Evolutionary conservation across 2,329 filamentous ascomycete species (phyloP).

Genomic region (Hysterium pulicare): DNA sequence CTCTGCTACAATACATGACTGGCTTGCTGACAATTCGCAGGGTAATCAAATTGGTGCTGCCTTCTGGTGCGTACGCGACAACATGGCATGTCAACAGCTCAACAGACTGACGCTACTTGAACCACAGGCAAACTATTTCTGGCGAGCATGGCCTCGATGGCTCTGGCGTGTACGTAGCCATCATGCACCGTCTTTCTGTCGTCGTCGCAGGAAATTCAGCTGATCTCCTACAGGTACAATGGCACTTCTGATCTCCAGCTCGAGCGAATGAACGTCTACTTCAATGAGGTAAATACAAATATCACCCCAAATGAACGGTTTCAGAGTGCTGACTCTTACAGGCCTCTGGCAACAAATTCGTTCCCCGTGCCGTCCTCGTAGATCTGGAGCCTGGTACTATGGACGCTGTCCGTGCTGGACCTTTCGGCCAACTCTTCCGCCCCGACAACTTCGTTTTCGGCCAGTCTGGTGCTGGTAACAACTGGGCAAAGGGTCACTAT

Average conservation of each 20-base stretch:
- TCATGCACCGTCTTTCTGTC: not conserved
- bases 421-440: conserved; percentile 98
- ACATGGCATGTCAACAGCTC: conserved; percentile 6
- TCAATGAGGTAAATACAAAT: conserved; percentile 69
- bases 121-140: conserved; percentile 52
- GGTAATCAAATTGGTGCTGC: conserved; percentile 99
- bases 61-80: conserved; percentile 71
- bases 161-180: conserved; percentile 79
- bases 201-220: conserved; percentile 9
- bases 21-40: conserved; percentile 50
- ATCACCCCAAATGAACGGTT: conserved; percentile 7
- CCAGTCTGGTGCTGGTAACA: conserved; percentile 99
- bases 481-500: conserved; percentile 99
- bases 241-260: conserved; percentile 98
- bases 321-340: conserved; percentile 43
- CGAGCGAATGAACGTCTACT: conserved; percentile 99
- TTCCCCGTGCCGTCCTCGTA: conserved; percentile 97
- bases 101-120: conserved; percentile 13
- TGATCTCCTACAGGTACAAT: conserved; percentile 69
- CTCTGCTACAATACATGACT: conserved; percentile 7
- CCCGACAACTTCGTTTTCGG: conserved; percentile 99
- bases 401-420: conserved; percentile 97
- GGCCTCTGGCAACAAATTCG: conserved; percentile 98
- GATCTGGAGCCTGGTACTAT: conserved; percentile 99
- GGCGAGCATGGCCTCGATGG: conserved; percentile 90